Base-by-base conservation (phyloP, 2,329 filamentous ascomycete species). In the Neurospora crassa region DNA sequence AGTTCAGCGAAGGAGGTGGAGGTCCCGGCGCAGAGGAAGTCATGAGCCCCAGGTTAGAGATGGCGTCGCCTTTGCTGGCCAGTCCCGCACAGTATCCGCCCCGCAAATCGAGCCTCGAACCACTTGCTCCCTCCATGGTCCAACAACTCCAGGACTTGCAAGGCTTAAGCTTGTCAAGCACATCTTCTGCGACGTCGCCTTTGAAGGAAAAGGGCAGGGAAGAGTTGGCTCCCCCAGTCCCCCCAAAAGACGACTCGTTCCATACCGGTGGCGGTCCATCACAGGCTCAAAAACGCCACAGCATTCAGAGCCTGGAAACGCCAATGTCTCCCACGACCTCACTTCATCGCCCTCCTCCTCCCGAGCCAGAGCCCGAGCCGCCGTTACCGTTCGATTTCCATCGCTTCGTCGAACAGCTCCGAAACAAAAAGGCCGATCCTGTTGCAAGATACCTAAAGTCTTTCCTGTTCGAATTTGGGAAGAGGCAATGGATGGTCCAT, bases 401-500 rank as follows among this genome's bases (percentile, higher is more conserved):
- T 81, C 89, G 96, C 18, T 99, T 99, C 79, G 84, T 99, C 67
- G 96, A 98, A 80, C 96, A 99, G 81, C 85, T 99, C 41, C 91
- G 96, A 72, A 96, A 99, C 81, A 93, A 95, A 75, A 97, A 96
- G 71, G 96, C 96, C n/a, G 96, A 99, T 77, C 96, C 96, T 0
- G 95, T 99, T 2, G 96, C 96, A 5, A 92, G 95, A 74, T 99
- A 97, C 78, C 86, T 99, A 67, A 92, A 96, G 74, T 98, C 96
- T 0, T 99, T 99, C 77, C 83, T 99, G 40, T 90, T 89, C 68
- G 96, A 99, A 80, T 99, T 99, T 81, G 93, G 90, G 43, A 99
- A 98, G 83, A 93, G 94, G 76, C 96, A 98, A 81, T 99, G 96
- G 96, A 97, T 97, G 92, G 96, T 97, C 7, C 96, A 99, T 79